Conservation (phyloP, 2,329 filamentous ascomycete species). For the Ophiocordyceps camponoti-saundersi region DNA sequence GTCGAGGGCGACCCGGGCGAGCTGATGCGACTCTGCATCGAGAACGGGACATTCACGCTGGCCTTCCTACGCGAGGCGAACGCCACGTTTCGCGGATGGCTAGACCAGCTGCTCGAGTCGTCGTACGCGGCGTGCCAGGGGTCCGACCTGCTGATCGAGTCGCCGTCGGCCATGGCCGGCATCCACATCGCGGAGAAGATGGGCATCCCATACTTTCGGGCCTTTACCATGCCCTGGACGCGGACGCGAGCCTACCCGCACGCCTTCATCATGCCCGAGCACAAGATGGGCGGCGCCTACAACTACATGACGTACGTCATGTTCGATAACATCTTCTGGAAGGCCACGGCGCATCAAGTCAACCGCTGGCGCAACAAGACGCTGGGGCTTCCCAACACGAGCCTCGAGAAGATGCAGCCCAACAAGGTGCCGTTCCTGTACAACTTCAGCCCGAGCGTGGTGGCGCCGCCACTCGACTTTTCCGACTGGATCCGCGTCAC, state of each 20-base stretch:
- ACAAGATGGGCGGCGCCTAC: conserved; percentile 88
- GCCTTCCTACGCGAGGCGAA: conserved; percentile 81
- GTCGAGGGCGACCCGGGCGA: conserved; percentile 86
- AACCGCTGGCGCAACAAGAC: conserved; percentile 81
- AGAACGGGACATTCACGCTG: conserved; percentile 92
- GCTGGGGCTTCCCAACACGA: conserved; percentile 65
- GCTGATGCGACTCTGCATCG: conserved; percentile 88
- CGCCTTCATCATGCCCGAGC: conserved; percentile 81
- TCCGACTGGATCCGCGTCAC: conserved; percentile 96
- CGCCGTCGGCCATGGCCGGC: conserved; percentile 89
- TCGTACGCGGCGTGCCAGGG: conserved; percentile 74
- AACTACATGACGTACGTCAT: conserved; percentile 92
- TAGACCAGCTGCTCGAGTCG: conserved; percentile 71
- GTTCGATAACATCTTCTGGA: conserved; percentile 97
- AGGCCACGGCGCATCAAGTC: conserved; percentile 75
- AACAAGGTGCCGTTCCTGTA: conserved; percentile 98
- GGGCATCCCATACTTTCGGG: conserved; percentile 85
- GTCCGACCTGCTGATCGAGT: conserved; percentile 83
- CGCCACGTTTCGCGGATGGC: conserved; percentile 80
- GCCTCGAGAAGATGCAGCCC: conserved; percentile 75
- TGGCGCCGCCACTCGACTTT: conserved; percentile 87
- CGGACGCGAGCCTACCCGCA: conserved; percentile 90
- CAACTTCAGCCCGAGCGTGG: conserved; percentile 88
- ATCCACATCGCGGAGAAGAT: conserved; percentile 95
- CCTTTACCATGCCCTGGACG: conserved; percentile 98